Percentiles rank a stretch among this genome's conserved stretches.
phyloP scores from a whole-genome alignment of 2,329 filamentous ascomycete species.

The Saccharata proteae region DNA sequence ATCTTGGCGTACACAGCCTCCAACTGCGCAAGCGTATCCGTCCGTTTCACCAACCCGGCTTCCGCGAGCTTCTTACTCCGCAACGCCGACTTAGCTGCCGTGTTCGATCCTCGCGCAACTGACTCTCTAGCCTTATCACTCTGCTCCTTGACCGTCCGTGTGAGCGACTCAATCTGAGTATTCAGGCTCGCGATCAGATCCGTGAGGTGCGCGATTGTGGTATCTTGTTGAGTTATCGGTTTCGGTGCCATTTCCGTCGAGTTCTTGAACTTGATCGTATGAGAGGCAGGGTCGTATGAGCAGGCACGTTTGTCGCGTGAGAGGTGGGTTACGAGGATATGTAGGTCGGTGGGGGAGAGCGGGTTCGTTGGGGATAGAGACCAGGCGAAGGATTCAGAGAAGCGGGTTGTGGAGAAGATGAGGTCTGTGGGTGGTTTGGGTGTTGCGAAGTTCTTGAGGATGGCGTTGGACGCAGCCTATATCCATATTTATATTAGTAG shows the following conservation, averaged over 20 bases:
- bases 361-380: conserved; percentile 16
- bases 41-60: conserved; percentile 56
- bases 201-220: conserved; percentile 67
- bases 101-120: conserved; percentile 48
- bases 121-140: conserved; percentile 53
- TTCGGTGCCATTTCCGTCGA: conserved; percentile 30
- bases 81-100: conserved; percentile 65
- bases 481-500: not conserved
- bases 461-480: conserved; percentile 28
- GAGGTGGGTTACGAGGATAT: conserved; percentile 48
- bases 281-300: conserved; percentile 65
- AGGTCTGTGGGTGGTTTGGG: conserved; percentile 23
- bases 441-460: conserved; percentile 23
- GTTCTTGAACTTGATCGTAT: conserved; percentile 61
- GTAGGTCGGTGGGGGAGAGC: conserved; percentile 51
- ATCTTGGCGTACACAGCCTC: conserved; percentile 76
- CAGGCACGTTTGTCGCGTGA: conserved; percentile 56
- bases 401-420: conserved; percentile 22
- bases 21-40: conserved; percentile 64
- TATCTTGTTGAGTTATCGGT: conserved; percentile 64
- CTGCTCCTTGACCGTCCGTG: conserved; percentile 37
- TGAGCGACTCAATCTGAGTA: conserved; percentile 54
- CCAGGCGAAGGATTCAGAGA: conserved; percentile 20
- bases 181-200: conserved; percentile 58
- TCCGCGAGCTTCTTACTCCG: conserved; percentile 76